A percentile compares a stretch with the other conserved stretches of the same genome.
These are phyloP conservation scores for Malus hybrid DNA, from an alignment of 331 rosid genomes.

Conservation along the genomic window DNA sequence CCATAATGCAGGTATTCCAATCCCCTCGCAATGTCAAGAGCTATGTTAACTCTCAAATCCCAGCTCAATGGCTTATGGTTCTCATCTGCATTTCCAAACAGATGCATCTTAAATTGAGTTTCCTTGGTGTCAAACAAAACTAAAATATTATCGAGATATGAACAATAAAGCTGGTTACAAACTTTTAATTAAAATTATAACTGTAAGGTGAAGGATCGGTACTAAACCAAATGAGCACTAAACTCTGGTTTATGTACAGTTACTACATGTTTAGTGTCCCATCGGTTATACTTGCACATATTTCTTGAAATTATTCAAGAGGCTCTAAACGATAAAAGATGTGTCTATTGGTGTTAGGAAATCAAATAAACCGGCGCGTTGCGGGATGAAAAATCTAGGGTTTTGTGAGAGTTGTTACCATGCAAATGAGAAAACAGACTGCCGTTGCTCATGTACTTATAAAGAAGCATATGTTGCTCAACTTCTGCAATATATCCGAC, in stretches of 20 bases:
- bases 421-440: slow-evolving; percentile 11
- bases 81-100: neutral
- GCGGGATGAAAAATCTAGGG: neutral
- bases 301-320: too few species aligned
- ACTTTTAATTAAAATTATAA: too few species aligned
- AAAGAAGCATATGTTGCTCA: slow-evolving; percentile 12
- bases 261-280: too few species aligned
- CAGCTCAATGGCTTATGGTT: neutral
- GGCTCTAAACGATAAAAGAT: neutral
- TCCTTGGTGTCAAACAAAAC: too few species aligned
- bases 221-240: too few species aligned
- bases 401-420: neutral
- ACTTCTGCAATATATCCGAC: slow-evolving; percentile 6
- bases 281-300: too few species aligned
- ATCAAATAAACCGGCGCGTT: neutral
- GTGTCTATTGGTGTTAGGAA: neutral
- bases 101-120: neutral
- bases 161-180: too few species aligned
- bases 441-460: slow-evolving; percentile 6
- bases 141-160: too few species aligned
- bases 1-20: slow-evolving; percentile 9
- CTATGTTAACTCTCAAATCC: slow-evolving; percentile 8
- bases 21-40: slow-evolving; percentile 14
- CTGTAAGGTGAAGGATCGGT: too few species aligned
- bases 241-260: too few species aligned